phyloP scores from a whole-genome alignment of 441 rosid species.

The Daphne laureola region DNA sequence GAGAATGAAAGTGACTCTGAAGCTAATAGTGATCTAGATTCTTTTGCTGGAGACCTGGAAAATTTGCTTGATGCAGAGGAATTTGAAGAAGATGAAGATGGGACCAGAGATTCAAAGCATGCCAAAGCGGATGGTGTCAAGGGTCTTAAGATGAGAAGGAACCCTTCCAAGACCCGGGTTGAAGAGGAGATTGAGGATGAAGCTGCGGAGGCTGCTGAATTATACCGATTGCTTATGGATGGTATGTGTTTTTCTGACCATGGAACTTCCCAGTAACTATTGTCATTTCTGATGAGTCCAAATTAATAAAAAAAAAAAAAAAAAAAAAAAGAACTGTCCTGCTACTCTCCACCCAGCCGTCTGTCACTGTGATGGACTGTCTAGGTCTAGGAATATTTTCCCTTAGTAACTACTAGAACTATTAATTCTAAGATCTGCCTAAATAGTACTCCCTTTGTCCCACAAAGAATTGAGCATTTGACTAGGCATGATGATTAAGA shows the following conservation, averaged over 20 bases:
- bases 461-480: too few relatives aligned
- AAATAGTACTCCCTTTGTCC: too few relatives aligned
- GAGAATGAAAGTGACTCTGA: slow-evolving; percentile 92
- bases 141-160: slow-evolving; percentile 93
- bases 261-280: slow-evolving; percentile 2
- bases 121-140: slow-evolving; percentile 79
- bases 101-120: slow-evolving; percentile 47
- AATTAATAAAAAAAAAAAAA: too few relatives aligned
- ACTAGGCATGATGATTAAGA: too few relatives aligned
- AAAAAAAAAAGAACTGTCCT: too few relatives aligned
- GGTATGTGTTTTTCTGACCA: slow-evolving; percentile 41
- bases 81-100: slow-evolving; percentile 77
- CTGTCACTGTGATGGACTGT: too few relatives aligned
- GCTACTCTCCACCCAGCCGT: too few relatives aligned
- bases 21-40: slow-evolving; percentile 96
- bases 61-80: slow-evolving; percentile 98
- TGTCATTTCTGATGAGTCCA: slow-evolving; percentile 7
- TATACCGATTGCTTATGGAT: slow-evolving; percentile 91
- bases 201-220: slow-evolving; percentile 95
- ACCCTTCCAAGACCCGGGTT: slow-evolving; percentile 69
- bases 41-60: slow-evolving; percentile 97
- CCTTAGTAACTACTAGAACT: too few relatives aligned
- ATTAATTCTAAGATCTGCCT: too few relatives aligned
- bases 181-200: slow-evolving; percentile 96
- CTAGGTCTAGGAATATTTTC: too few relatives aligned